phyloP scores from a whole-genome alignment of 352 stramenopile species.

The Pythium aristosporum region DNA sequence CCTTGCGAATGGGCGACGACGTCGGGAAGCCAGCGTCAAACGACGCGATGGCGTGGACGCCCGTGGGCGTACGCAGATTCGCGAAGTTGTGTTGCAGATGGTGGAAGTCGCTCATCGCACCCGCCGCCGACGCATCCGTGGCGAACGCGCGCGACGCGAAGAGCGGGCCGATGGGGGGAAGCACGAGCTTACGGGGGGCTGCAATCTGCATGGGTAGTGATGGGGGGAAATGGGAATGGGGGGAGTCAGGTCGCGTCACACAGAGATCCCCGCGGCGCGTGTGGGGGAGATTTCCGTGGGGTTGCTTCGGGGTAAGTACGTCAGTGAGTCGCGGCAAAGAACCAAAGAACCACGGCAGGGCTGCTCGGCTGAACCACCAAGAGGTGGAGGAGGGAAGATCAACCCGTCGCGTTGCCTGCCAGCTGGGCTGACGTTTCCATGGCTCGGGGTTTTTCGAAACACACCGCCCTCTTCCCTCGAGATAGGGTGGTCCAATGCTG shows the following conservation, averaged over 20 bases:
- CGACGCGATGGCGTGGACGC: conserved; percentile 35
- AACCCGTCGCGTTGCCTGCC: conserved; percentile 17
- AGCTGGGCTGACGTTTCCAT: conserved; percentile 30
- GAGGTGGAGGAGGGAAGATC: conserved; percentile 13
- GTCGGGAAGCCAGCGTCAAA: conserved; percentile 38
- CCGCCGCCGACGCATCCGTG: conserved; percentile 26
- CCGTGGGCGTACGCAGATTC: conserved; percentile 56
- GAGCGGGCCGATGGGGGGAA: conserved; percentile 56
- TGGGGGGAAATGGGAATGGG: not conserved
- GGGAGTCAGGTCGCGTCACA: not conserved
- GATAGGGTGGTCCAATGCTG: conserved; percentile 5
- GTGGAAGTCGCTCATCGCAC: not conserved
- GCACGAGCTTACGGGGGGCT: conserved; percentile 39
- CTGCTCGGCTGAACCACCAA: conserved; percentile 15
- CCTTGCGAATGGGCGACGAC: conserved; percentile 70
- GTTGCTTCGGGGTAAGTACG: conserved; percentile 25
- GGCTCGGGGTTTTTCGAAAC: conserved; percentile 25
- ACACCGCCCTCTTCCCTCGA: conserved; percentile 8
- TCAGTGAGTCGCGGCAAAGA: conserved; percentile 21
- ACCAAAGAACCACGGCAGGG: conserved; percentile 3
- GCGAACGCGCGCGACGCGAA: conserved; percentile 33
- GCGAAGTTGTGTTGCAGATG: conserved; percentile 20
- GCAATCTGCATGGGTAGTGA: conserved; percentile 34
- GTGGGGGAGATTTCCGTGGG: not conserved
- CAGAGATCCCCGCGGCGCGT: not conserved